phyloP scores from a whole-genome alignment of 2,329 filamentous ascomycete genomes.

The Geoglossum cookeanum region DNA sequence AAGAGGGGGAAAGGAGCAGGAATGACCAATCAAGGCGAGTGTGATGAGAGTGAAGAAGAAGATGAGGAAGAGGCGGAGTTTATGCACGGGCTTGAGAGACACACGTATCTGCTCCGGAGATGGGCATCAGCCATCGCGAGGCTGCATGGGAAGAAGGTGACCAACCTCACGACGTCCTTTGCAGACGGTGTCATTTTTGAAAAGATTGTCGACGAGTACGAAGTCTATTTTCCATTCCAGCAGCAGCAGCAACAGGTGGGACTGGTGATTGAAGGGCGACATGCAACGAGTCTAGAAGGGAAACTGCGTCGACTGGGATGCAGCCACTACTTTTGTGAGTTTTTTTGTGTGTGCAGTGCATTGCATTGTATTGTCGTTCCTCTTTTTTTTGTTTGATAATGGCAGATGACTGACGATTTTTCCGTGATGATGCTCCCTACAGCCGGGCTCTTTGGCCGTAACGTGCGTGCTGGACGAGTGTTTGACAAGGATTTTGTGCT shows the following conservation, averaged over 20 bases:
- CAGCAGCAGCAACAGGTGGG: background rate
- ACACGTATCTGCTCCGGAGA: slow-evolving; percentile 28
- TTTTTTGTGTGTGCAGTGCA: too few species aligned
- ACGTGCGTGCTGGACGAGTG: slow-evolving; percentile 20
- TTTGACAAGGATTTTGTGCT: slow-evolving; percentile 35
- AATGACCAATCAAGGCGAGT: slow-evolving; percentile 3
- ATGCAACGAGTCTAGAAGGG: slow-evolving; percentile 13
- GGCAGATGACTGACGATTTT: slow-evolving; percentile 4
- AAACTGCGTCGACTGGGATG: slow-evolving; percentile 23
- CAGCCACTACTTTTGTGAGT: slow-evolving; percentile 24
- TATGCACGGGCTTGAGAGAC: slow-evolving; percentile 16
- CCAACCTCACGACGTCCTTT: slow-evolving; percentile 39
- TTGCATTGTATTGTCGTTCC: too few species aligned
- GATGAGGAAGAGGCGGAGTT: slow-evolving; percentile 14
- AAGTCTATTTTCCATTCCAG: slow-evolving; percentile 21
- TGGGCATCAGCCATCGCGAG: slow-evolving; percentile 35
- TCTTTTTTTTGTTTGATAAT: background rate
- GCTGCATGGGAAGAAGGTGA: slow-evolving; percentile 26
- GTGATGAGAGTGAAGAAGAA: slow-evolving; percentile 10
- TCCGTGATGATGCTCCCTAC: slow-evolving; percentile 9
- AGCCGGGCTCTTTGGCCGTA: slow-evolving; percentile 26
- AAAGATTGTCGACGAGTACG: slow-evolving; percentile 38
- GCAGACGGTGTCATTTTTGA: slow-evolving; percentile 33
- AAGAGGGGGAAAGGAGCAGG: background rate
- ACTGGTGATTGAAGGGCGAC: background rate